phyloP scores from a whole-genome alignment of 768 basidiomycete genomes.

The Panaeolus cyanescens region DNA sequence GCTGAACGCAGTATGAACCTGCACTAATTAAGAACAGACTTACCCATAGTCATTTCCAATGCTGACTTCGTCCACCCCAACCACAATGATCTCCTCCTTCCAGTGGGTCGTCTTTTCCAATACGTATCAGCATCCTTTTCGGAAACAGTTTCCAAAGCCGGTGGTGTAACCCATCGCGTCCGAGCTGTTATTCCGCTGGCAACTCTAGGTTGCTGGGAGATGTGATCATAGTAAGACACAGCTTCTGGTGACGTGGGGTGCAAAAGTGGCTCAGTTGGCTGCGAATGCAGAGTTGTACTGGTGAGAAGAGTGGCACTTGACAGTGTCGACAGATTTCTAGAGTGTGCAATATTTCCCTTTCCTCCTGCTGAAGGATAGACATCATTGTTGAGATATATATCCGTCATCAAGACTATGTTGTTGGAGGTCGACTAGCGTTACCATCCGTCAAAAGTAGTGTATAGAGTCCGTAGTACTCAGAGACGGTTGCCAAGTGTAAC shows the following conservation, averaged over 20 bases:
- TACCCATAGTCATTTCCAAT: conserved; percentile 41
- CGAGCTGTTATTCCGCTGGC: conserved; percentile 20
- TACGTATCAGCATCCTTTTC: conserved; percentile 28
- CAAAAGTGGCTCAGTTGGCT: conserved; percentile 46
- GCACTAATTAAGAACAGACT: conserved; percentile 14
- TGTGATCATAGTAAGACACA: conserved; percentile 31
- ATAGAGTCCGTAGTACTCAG: neutral
- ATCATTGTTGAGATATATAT: conserved; percentile 58
- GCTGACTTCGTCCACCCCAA: conserved; percentile 27
- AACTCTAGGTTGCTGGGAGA: conserved; percentile 32
- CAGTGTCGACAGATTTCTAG: conserved; percentile 39
- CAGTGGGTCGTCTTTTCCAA: conserved; percentile 27
- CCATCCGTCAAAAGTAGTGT: conserved; percentile 12
- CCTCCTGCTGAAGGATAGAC: conserved; percentile 36
- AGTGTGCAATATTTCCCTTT: conserved; percentile 40
- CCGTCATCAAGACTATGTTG: conserved; percentile 48
- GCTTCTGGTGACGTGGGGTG: conserved; percentile 28
- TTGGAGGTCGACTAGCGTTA: conserved; percentile 18
- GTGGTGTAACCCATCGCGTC: conserved; percentile 27
- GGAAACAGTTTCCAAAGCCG: conserved; percentile 28
- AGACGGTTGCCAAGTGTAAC: neutral
- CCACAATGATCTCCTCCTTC: conserved; percentile 12
- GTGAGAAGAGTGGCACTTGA: conserved; percentile 40
- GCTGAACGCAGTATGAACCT: neutral
- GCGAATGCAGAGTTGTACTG: conserved; percentile 39